Conservation (phyloP, 2,329 filamentous ascomycete genomes). For the Diplodia mutila region DNA sequence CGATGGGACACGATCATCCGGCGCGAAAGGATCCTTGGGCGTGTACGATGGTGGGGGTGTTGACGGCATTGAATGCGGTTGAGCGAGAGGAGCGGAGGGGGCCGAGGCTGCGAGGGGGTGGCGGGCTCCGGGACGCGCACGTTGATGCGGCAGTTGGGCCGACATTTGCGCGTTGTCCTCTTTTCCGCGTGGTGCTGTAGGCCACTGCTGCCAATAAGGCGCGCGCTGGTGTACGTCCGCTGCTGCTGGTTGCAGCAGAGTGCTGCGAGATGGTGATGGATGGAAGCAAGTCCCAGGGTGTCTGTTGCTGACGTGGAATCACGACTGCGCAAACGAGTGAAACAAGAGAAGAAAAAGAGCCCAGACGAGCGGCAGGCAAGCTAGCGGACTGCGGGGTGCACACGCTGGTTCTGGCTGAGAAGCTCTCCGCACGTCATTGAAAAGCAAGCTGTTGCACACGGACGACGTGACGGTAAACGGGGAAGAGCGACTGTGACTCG, state of each 20-base stretch:
- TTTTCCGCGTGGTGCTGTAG: background rate
- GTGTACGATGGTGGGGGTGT: slow-evolving; percentile 22
- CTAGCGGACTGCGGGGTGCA: slow-evolving; percentile 4
- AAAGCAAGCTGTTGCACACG: too few species aligned
- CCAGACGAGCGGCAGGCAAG: background rate
- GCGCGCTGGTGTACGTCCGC: background rate
- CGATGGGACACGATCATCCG: background rate
- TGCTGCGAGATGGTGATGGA: background rate
- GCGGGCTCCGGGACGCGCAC: slow-evolving; percentile 17
- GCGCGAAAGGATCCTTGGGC: slow-evolving; percentile 12
- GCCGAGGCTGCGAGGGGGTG: slow-evolving; percentile 24
- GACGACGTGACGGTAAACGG: background rate
- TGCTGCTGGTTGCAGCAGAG: background rate
- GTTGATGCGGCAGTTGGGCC: slow-evolving; percentile 9
- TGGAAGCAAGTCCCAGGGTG: background rate
- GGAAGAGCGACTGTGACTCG: background rate
- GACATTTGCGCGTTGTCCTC: background rate
- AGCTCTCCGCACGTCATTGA: slow-evolving; percentile 10
- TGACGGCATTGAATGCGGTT: slow-evolving; percentile 22
- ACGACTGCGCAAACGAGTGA: background rate
- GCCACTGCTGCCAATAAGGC: background rate
- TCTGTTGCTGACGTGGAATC: background rate
- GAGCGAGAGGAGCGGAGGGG: slow-evolving; percentile 25
- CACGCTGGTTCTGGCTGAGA: background rate
- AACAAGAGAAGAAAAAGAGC: background rate